phyloP scores from a whole-genome alignment of 2,329 filamentous ascomycete genomes.

The Chaetomium olivaceum region DNA sequence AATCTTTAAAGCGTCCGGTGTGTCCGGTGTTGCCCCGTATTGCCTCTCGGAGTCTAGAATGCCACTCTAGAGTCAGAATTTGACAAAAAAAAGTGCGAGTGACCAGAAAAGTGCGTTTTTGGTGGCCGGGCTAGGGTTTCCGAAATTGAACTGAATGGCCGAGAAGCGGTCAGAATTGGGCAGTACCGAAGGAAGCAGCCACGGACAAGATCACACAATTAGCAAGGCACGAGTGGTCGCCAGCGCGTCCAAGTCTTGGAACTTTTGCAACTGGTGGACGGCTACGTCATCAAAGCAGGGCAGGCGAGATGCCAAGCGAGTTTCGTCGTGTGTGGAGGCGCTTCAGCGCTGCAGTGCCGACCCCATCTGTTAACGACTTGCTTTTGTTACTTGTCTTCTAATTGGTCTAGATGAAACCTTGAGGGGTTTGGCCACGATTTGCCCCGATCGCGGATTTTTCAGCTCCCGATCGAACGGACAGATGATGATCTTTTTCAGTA shows the following conservation, averaged over 20 bases:
- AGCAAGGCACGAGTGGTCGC: not conserved
- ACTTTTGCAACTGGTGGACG: slow-evolving; percentile 14
- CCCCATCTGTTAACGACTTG: not conserved
- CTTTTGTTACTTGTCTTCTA: not conserved
- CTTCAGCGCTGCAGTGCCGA: not conserved
- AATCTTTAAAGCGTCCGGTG: no score
- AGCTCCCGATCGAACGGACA: not conserved
- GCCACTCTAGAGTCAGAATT: not conserved
- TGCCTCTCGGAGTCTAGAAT: not conserved
- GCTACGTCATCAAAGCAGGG: slow-evolving; percentile 29
- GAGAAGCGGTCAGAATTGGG: not conserved
- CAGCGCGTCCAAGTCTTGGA: slow-evolving; percentile 8
- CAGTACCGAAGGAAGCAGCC: slow-evolving; percentile 3
- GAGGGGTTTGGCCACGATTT: not conserved
- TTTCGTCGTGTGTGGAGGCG: not conserved
- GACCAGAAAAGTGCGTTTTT: not conserved
- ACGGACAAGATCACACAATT: not conserved
- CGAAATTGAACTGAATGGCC: not conserved
- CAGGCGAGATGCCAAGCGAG: slow-evolving; percentile 20
- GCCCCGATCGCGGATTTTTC: not conserved
- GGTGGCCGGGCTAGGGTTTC: slow-evolving; percentile 1
- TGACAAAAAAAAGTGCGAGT: not conserved
- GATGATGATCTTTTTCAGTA: not conserved
- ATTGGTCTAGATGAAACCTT: not conserved
- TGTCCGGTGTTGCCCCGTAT: no score